phyloP scores from a whole-genome alignment of 2,329 filamentous ascomycete genomes.

The Aspergillus sp. region DNA sequence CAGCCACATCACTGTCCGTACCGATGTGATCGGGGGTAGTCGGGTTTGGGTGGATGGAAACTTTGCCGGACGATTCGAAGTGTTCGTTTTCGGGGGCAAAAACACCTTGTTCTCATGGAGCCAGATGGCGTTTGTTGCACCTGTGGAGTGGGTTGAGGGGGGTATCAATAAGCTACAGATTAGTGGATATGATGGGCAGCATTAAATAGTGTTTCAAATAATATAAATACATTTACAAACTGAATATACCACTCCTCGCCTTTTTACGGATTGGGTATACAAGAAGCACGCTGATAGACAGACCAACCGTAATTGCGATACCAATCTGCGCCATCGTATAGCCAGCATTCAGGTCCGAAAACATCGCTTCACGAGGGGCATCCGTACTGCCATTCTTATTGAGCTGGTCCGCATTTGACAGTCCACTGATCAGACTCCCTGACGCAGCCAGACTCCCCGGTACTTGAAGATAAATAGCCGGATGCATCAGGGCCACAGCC shows the following conservation, averaged over 20 bases:
- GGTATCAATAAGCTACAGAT: background rate
- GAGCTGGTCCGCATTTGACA: background rate
- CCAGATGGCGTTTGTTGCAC: constrained; percentile 58
- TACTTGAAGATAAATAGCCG: constrained; percentile 74
- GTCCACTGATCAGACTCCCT: constrained; percentile 48
- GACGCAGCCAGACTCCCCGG: constrained; percentile 58
- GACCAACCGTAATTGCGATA: constrained; percentile 47
- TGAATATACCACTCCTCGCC: constrained; percentile 42
- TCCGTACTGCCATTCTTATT: no score
- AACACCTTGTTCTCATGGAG: constrained; percentile 56
- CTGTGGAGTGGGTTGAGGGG: constrained; percentile 35
- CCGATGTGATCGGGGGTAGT: constrained; percentile 48
- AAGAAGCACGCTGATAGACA: constrained; percentile 46
- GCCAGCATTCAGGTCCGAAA: constrained; percentile 34
- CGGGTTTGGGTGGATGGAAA: constrained; percentile 49
- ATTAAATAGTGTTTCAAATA: background rate
- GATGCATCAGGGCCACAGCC: constrained; percentile 78
- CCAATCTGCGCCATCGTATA: constrained; percentile 48
- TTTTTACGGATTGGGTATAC: constrained; percentile 47
- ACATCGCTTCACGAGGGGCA: constrained; percentile 3
- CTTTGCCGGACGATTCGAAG: constrained; percentile 54
- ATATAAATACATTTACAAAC: background rate
- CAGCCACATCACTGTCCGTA: constrained; percentile 23
- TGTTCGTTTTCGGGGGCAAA: constrained; percentile 54
- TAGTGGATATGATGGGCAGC: background rate